These are phyloP conservation scores for Neurospora sp. DNA, from an alignment of 2,329 filamentous ascomycete species.

Conservation along the genomic window DNA sequence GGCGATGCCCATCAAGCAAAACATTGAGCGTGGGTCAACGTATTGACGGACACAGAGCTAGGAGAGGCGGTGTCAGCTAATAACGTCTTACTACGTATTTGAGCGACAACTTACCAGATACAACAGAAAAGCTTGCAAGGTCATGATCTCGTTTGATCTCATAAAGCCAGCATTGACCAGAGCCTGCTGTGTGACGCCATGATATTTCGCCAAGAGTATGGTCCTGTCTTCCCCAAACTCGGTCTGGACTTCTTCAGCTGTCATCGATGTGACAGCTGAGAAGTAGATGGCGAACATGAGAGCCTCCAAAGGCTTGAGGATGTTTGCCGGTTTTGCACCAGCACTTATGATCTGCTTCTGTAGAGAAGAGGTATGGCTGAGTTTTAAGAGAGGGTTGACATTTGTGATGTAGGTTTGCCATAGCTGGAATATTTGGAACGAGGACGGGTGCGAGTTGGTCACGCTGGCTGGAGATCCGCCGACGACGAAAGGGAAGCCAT, in stretches of 20 bases:
- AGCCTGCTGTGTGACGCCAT: slow-evolving; percentile 52
- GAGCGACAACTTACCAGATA: slow-evolving; percentile 45
- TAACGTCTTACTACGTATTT: background rate
- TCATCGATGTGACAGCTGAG: slow-evolving; percentile 48
- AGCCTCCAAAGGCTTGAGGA: slow-evolving; percentile 49
- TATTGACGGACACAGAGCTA: slow-evolving; percentile 48
- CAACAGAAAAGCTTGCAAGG: slow-evolving; percentile 58
- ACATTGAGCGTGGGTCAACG: slow-evolving; percentile 51
- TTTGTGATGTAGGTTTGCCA: slow-evolving; percentile 65
- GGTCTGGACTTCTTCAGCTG: slow-evolving; percentile 39
- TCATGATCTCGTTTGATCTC: slow-evolving; percentile 52
- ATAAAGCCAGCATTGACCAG: slow-evolving; percentile 59
- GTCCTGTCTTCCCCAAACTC: slow-evolving; percentile 45
- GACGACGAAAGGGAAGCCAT: slow-evolving; percentile 49
- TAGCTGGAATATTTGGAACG: slow-evolving; percentile 51
- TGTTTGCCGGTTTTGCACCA: slow-evolving; percentile 42
- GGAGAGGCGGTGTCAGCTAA: slow-evolving; percentile 19
- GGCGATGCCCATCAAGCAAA: slow-evolving; percentile 54
- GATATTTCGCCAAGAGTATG: slow-evolving; percentile 41
- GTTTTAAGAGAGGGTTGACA: slow-evolving; percentile 58
- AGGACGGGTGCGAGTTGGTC: slow-evolving; percentile 40
- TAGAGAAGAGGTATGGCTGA: slow-evolving; percentile 57
- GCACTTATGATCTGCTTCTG: slow-evolving; percentile 57
- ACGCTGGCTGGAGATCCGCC: slow-evolving; percentile 34
- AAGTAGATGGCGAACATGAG: slow-evolving; percentile 60